Evolutionary conservation across 805 yeast species (phyloP).

Genomic region (Wilhelminamyces savonicus): DNA sequence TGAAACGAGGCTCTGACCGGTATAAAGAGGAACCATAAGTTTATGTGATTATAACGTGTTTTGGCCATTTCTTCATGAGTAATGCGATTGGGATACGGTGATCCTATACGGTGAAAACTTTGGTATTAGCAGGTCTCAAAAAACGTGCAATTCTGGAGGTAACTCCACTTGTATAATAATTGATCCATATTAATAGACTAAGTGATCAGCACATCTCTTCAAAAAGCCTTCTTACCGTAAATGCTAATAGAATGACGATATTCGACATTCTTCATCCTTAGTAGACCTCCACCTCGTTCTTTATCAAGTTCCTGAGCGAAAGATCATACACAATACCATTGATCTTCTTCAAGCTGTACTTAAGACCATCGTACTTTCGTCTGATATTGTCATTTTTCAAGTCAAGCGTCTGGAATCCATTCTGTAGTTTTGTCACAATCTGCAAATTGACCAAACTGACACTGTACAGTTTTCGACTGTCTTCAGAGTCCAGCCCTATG

Average conservation of each 20-base stretch:
- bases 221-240: neutral
- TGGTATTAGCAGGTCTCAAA: too few species aligned
- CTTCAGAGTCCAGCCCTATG: slow-evolving; percentile 3
- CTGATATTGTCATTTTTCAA: slow-evolving; percentile 22
- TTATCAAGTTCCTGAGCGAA: slow-evolving; percentile 4
- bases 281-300: too few species aligned
- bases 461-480: slow-evolving; percentile 8
- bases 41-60: too few species aligned
- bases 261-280: neutral
- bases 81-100: too few species aligned
- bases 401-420: slow-evolving; percentile 21
- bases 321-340: slow-evolving; percentile 21
- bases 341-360: slow-evolving; percentile 20
- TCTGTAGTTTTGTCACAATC: slow-evolving; percentile 15
- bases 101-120: too few species aligned
- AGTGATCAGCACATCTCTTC: too few species aligned
- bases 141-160: too few species aligned
- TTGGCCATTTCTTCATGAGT: too few species aligned
- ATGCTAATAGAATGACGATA: neutral
- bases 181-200: too few species aligned
- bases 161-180: too few species aligned
- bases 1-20: too few species aligned
- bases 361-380: slow-evolving; percentile 22
- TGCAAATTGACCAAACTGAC: slow-evolving; percentile 15
- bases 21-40: too few species aligned